A percentile compares a stretch with the other conserved stretches of the same genome.
phyloP scores from a whole-genome alignment of 805 yeast genomes.

The Cyberlindnera maritima region DNA sequence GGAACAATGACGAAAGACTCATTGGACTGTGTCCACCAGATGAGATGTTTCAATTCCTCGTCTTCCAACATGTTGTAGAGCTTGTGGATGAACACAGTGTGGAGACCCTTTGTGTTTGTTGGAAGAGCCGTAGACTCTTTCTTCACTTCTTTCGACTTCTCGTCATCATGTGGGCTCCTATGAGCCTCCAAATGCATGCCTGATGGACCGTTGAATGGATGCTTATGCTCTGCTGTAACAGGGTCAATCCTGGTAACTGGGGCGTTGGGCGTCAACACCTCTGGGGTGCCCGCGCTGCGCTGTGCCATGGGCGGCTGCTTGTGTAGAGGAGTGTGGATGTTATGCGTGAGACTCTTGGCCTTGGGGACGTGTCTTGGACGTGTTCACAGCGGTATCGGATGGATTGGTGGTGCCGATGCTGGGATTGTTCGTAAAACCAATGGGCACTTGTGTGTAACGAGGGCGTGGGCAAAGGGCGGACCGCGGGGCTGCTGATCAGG shows the following conservation, averaged over 20 bases:
- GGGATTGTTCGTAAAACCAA: too few species aligned
- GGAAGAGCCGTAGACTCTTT: conserved; percentile 17
- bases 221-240: conserved; percentile 9
- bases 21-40: conserved; percentile 77
- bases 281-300: not conserved
- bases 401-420: too few species aligned
- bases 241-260: not conserved
- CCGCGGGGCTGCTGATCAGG: too few species aligned
- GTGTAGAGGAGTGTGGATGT: not conserved
- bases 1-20: conserved; percentile 81
- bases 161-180: not conserved
- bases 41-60: conserved; percentile 62
- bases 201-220: conserved; percentile 1
- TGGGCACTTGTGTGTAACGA: too few species aligned
- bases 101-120: conserved; percentile 28
- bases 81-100: conserved; percentile 80
- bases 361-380: not conserved
- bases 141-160: conserved; percentile 7
- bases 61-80: conserved; percentile 91
- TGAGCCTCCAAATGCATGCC: too few species aligned
- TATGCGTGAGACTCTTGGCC: not conserved
- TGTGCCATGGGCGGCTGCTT: not conserved
- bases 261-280: not conserved
- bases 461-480: too few species aligned
- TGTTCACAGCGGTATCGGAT: too few species aligned